Evolutionary conservation across 345 rosid species (phyloP).

Genomic region (Murraya koenigii): DNA sequence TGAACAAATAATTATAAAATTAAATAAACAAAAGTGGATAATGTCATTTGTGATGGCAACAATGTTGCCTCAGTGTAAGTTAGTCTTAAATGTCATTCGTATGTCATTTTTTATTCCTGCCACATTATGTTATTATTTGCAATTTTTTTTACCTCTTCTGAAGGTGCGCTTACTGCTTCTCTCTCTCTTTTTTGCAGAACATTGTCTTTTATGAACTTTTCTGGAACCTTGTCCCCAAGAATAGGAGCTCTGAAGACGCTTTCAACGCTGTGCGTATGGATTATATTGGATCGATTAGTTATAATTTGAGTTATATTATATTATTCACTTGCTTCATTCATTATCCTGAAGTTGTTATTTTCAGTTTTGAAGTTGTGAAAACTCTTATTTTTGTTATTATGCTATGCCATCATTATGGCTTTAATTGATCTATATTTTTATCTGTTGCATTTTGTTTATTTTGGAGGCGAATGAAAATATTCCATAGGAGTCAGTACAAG

Average conservation of each 20-base stretch:
- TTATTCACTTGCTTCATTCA: neutral
- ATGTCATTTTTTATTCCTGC: slow-evolving; percentile 4
- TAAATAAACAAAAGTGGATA: no score
- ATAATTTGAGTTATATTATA: neutral
- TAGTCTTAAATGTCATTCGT: neutral
- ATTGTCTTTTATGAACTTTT: slow-evolving; percentile 72
- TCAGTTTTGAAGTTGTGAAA: neutral
- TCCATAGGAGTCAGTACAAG: neutral
- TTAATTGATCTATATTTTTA: neutral
- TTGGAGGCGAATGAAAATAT: neutral
- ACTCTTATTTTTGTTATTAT: neutral
- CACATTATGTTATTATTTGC: slow-evolving; percentile 4
- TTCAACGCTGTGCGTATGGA: slow-evolving; percentile 64
- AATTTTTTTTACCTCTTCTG: neutral
- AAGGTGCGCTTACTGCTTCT: slow-evolving; percentile 17
- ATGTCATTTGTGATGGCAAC: slow-evolving; percentile 58
- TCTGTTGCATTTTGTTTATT: neutral
- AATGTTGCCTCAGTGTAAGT: slow-evolving; percentile 78
- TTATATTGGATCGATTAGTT: slow-evolving; percentile 2
- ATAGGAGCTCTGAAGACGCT: slow-evolving; percentile 63
- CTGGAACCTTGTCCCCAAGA: slow-evolving; percentile 71
- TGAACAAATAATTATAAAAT: no score
- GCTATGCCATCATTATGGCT: neutral
- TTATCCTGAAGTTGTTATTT: slow-evolving; percentile 6
- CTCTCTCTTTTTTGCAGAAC: slow-evolving; percentile 51